Conservation (phyloP, 2,329 filamentous ascomycete genomes). For the Leptographium radiaticola region DNA sequence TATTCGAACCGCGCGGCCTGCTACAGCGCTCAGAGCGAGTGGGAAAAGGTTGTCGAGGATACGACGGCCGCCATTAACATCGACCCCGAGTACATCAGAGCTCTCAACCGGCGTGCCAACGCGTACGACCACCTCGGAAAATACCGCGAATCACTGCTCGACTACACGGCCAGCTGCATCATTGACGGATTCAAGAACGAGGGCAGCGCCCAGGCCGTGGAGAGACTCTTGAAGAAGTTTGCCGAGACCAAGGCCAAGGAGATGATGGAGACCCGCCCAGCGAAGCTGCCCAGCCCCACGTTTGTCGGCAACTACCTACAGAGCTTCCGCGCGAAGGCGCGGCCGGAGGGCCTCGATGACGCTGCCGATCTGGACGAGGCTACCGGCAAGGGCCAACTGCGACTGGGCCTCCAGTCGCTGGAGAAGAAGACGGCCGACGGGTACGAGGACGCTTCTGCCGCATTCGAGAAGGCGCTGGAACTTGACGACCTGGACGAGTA, state of each 20-base stretch:
- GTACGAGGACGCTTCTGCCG: constrained; percentile 74
- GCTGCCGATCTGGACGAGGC: constrained; percentile 63
- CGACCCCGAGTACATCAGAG: constrained; percentile 94
- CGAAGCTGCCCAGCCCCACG: constrained; percentile 85
- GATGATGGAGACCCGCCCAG: constrained; percentile 72
- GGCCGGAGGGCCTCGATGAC: constrained; percentile 73
- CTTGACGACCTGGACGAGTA: constrained; percentile 65
- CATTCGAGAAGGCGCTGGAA: constrained; percentile 82
- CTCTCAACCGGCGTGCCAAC: constrained; percentile 88
- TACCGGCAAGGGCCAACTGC: constrained; percentile 73
- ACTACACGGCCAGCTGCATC: constrained; percentile 98
- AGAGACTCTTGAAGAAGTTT: constrained; percentile 90
- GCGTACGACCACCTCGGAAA: constrained; percentile 88
- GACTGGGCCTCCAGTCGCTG: constrained; percentile 69
- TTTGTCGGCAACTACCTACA: constrained; percentile 98
- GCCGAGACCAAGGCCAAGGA: constrained; percentile 87
- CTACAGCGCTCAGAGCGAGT: constrained; percentile 84
- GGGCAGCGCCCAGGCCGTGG: constrained; percentile 74
- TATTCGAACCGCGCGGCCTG: constrained; percentile 98
- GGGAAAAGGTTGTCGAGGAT: constrained; percentile 94
- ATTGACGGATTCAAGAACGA: constrained; percentile 96
- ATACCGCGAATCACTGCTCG: constrained; percentile 87
- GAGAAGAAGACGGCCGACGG: constrained; percentile 78
- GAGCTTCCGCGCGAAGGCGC: constrained; percentile 78
- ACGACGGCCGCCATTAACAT: constrained; percentile 89